Evolutionary conservation across 1,284 basidiomycete species (phyloP).

Genomic region (Fistulinella staudtii): DNA sequence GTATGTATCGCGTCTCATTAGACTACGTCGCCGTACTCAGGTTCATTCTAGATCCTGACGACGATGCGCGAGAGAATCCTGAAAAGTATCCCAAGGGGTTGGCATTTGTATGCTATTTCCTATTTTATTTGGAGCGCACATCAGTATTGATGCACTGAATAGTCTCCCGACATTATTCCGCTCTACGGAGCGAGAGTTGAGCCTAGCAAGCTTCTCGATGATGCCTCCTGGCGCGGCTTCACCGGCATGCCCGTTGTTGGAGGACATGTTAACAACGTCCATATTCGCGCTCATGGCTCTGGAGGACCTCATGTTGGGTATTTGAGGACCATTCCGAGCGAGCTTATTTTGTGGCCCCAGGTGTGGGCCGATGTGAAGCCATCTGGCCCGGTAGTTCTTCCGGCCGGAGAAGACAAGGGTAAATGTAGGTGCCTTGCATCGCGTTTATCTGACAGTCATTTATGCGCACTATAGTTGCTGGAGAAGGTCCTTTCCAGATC

Average conservation of each 20-base stretch:
- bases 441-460: neutral
- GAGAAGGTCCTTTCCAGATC: constrained; percentile 3
- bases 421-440: constrained; percentile 3
- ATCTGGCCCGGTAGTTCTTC: constrained; percentile 8
- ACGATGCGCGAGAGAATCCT: constrained; percentile 2
- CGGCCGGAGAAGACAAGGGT: neutral
- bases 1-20: neutral
- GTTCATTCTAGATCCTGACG: constrained; percentile 10
- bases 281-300: constrained; percentile 9
- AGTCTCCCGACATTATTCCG: constrained; percentile 16
- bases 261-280: constrained; percentile 11
- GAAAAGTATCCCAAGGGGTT: constrained; percentile 8
- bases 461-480: constrained; percentile 2
- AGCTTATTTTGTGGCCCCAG: constrained; percentile 13
- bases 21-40: neutral
- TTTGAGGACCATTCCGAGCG: constrained; percentile 10
- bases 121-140: neutral
- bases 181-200: constrained; percentile 5
- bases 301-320: constrained; percentile 8
- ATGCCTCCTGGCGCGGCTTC: constrained; percentile 11
- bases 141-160: neutral
- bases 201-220: neutral
- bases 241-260: constrained; percentile 11
- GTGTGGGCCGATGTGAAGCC: constrained; percentile 2
- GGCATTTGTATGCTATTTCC: constrained; percentile 6